Evolutionary conservation across 1,284 basidiomycete species (phyloP), one percentile per base, ranked within the genome.

Genomic region (Ceratobasidium papillatum): DNA sequence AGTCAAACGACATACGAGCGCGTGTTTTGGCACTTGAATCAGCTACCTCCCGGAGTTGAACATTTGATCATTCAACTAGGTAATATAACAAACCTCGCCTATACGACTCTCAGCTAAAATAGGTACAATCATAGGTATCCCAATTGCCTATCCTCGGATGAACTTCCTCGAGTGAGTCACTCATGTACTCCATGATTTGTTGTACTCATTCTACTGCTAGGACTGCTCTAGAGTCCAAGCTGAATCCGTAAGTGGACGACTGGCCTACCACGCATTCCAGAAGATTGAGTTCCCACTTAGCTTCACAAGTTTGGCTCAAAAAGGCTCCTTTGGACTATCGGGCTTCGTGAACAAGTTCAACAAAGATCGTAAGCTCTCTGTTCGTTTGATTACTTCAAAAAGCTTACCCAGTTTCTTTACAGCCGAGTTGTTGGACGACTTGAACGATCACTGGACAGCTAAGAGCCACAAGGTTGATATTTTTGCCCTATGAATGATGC

Each of bases 271-370:
- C 22, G 30, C 19, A 7, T 52, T 19, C 36, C 43, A 36, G 36
- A 43, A 25, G 8, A 30, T 32, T 66, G 27, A 49, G 3, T 38
- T 58, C 3, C n/a, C 14, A 32, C 11, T 17, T 27, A 69, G 65
- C 22, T 47, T 78, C 32, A 62, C 78, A 79, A 45, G 79, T 78
- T 77, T 77, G 32, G 76, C 62, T 58, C 64, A 75, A 61, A 63
- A 52, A 52, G 82, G 81, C 65, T 80, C 81, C 0, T 77, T 93
- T 62, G 92, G 91, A 25, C 81, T 96, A 41, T 87, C 88, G 41
- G 90, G 93, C 9, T 93, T 96, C 79, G 90, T 95, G 30, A 96
- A 97, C 82, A 94, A 94, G 81, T 98, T 97, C 83, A 96, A 98
- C 82, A 90, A 90, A 34, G 93, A 96, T 64, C 76, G 76, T 77